Base-by-base conservation (phyloP, 768 basidiomycete species). In the Leucogyrophana mollusca region DNA sequence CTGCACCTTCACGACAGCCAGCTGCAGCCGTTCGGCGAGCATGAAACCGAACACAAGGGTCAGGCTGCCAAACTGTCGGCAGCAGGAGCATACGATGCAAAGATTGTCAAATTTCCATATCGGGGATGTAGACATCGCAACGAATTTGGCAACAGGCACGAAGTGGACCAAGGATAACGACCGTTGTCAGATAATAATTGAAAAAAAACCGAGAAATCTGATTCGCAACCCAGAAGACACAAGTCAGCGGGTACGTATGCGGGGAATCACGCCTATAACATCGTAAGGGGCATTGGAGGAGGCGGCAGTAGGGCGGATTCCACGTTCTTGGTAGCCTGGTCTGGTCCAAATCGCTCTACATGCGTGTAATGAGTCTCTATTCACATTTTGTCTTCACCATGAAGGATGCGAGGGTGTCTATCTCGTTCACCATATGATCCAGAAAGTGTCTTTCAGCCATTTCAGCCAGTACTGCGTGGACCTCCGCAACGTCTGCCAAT, bases 361-460 rank as follows among this genome's bases (percentile, higher is more conserved):
- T n/a, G n/a, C n/a, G n/a, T n/a, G n/a, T n/a, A n/a, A n/a, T n/a
- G n/a, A n/a, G n/a, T n/a, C n/a, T n/a, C 33, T 65, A 70, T 54
- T 79, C 81, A 47, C 70, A 68, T 63, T 79, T 82, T n/a, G 67
- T 61, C 64, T 84, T 87, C 40, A 90, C 78, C 85, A 90, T 85
- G 55, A 91, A 90, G 23, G 82, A 78, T 16, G 87, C 85, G 33
- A 91, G 69, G n/a, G 83, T 86, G 50, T 91, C 90, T 38, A 88
- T 82, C 64, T 92, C 90, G 62, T 84, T 83, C 14, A 75, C 65
- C 10, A 66, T 56, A 47, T 79, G 70, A 32, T 85, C 80, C 46
- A 78, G 72, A 61, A 89, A 91, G 64, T 92, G 90, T 44, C 73
- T 73, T 56, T 89, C 84, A 2, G 82, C 87, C 33, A 92, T 74